Conservation (phyloP, 768 basidiomycete genomes). For the Macrolepiota fuliginosa region DNA sequence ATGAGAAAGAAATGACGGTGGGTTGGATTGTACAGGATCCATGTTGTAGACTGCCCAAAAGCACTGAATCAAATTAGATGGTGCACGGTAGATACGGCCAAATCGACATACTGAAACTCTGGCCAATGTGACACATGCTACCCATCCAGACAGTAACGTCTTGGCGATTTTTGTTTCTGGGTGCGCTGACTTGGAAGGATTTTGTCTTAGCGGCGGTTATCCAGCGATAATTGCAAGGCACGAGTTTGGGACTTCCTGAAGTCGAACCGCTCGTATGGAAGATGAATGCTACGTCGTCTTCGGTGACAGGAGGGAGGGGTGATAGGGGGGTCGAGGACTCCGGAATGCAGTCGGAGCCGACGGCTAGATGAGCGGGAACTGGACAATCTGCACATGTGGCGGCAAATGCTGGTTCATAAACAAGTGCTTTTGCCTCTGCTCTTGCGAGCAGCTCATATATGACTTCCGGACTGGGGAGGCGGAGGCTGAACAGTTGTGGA, state of each 20-base stretch:
- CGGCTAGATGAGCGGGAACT: conserved; percentile 45
- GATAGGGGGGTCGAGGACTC: conserved; percentile 25
- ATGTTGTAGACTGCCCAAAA: conserved; percentile 68
- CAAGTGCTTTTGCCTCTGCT: conserved; percentile 60
- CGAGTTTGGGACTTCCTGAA: conserved; percentile 79
- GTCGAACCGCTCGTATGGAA: conserved; percentile 85
- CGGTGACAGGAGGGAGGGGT: conserved; percentile 1
- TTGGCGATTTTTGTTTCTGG: conserved; percentile 45
- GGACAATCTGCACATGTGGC: conserved; percentile 41
- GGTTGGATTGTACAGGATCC: conserved; percentile 74
- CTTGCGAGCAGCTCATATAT: conserved; percentile 65
- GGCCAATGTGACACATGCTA: conserved; percentile 81
- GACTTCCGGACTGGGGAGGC: conserved; percentile 68
- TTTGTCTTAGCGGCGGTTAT: conserved; percentile 58
- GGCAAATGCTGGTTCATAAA: conserved; percentile 60
- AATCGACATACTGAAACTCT: conserved; percentile 63
- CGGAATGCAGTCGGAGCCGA: conserved; percentile 36
- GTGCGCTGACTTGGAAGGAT: conserved; percentile 48
- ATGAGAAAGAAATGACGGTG: conserved; percentile 59
- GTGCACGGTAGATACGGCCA: conserved; percentile 16
- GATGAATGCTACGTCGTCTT: conserved; percentile 53
- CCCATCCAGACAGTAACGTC: conserved; percentile 80
- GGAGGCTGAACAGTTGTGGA: conserved; percentile 75
- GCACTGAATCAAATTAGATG: conserved; percentile 42
- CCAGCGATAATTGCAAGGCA: conserved; percentile 70